These are phyloP conservation scores for Pseudocercospora macadamiae DNA, from an alignment of 2,329 filamentous ascomycete genomes.

Conservation along the genomic window DNA sequence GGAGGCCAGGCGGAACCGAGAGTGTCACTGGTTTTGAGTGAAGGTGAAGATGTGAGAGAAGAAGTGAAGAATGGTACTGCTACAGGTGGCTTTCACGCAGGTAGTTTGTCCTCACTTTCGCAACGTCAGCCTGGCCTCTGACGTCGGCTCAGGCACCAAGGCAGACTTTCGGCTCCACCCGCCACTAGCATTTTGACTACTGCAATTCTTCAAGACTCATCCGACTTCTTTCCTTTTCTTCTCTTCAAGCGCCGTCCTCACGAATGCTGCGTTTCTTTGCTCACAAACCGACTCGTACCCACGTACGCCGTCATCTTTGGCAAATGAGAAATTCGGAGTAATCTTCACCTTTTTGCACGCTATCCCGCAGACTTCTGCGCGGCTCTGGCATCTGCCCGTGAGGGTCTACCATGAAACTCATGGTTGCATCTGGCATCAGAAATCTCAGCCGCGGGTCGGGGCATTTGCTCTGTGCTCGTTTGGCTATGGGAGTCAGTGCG, in stretches of 20 bases:
- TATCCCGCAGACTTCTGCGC: slow-evolving; percentile 21
- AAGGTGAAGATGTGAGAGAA: not conserved
- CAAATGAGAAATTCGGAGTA: slow-evolving; percentile 99
- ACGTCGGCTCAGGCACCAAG: not conserved
- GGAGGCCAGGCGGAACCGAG: not conserved
- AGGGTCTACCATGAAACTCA: slow-evolving; percentile 80
- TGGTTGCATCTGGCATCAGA: slow-evolving; percentile 92
- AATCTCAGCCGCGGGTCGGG: slow-evolving; percentile 63
- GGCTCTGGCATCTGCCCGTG: slow-evolving; percentile 68
- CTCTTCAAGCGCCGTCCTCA: slow-evolving; percentile 74
- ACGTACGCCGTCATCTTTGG: slow-evolving; percentile 43
- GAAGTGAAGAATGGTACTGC: not conserved
- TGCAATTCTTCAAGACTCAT: slow-evolving; percentile 14
- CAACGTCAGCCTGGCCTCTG: too few relatives aligned
- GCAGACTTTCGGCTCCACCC: not conserved
- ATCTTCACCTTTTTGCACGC: slow-evolving; percentile 66
- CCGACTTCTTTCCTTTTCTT: slow-evolving; percentile 30
- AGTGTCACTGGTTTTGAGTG: not conserved
- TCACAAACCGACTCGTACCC: slow-evolving; percentile 64
- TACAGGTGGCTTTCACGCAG: too few relatives aligned
- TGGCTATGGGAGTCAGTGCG: slow-evolving; percentile 89
- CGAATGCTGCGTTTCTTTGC: slow-evolving; percentile 97
- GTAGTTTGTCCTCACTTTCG: too few relatives aligned
- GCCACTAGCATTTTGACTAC: not conserved
- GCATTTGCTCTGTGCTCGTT: slow-evolving; percentile 10